Base-by-base conservation (phyloP, 257 asterid species). In the Buddleja alternifolia region DNA sequence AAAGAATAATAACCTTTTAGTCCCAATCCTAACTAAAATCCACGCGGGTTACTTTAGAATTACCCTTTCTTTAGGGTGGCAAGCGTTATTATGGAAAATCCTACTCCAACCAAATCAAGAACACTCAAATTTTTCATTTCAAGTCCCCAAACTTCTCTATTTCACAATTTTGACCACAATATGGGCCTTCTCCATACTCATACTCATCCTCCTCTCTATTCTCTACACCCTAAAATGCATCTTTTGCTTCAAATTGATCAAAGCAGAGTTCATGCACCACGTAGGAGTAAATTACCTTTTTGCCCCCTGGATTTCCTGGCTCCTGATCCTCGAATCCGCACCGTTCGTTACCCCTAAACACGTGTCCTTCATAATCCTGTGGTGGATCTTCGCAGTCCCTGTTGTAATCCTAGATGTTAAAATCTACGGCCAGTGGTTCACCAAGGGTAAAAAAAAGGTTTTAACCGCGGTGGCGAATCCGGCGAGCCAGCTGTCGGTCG, bases 221-320 rank as follows among this genome's bases (percentile, higher is more conserved):
- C 69, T 84, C 60, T 88, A 86, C 75, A 11, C 71, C 23, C 77
- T 84, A 6, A 63, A 60, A 32, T 88, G 96, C 81, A 7, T 84
- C 24, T 71, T 84, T 44, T 73, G 70, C 3, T 88, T 88, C 66
- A 19, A 39, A 32, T 57, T 62, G 72, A 76, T 88, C 3, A 80
- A 76, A 20, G 74, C 65, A 1, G 93, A 88, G 60, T 88, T 88
- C 75, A 66, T 55, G 63, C 85, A 84, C 79, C 90, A 77, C 15
- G 74, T 88, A 3, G 96, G 93, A 1, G 93, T 86, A 0, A 88
- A 88, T 57, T 88, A 88, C 75, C 82, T 88, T 1, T 88, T 83
- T 46, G 90, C 90, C 66, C 93, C 93, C 0, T 88, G 90, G 90
- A 86, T 88, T 2, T 88, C 93, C 0, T 88, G 96, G 96, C 86